Evolutionary conservation across 495 filamentous ascomycete species (phyloP).

Genomic region (Margaritispora aquatica): DNA sequence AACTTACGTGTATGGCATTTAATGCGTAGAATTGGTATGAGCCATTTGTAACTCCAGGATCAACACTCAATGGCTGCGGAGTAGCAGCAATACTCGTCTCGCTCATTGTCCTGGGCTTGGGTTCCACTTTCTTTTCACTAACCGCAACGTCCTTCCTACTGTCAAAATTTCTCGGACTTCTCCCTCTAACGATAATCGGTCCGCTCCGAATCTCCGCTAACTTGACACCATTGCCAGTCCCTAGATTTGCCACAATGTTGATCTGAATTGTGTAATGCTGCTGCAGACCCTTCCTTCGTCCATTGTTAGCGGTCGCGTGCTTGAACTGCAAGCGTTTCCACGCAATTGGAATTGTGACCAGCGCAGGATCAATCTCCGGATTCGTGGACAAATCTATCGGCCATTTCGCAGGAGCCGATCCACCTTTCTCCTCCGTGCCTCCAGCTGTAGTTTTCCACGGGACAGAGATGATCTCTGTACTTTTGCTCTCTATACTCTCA

Average conservation of each 20-base stretch:
- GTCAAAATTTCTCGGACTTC: slow-evolving; percentile 65
- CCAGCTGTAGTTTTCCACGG: slow-evolving; percentile 80
- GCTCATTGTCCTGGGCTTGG: slow-evolving; percentile 25
- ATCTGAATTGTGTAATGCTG: slow-evolving; percentile 66
- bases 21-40: slow-evolving; percentile 20
- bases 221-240: slow-evolving; percentile 50
- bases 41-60: slow-evolving; percentile 19
- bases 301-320: slow-evolving; percentile 83
- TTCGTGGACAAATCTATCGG: slow-evolving; percentile 67
- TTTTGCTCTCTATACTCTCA: slow-evolving; percentile 85
- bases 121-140: slow-evolving; percentile 34
- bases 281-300: slow-evolving; percentile 62
- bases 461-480: slow-evolving; percentile 86
- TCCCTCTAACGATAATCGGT: slow-evolving; percentile 61
- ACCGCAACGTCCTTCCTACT: slow-evolving; percentile 60
- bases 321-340: slow-evolving; percentile 94
- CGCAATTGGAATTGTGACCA: slow-evolving; percentile 70
- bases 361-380: slow-evolving; percentile 71
- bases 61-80: slow-evolving; percentile 13
- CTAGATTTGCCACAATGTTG: slow-evolving; percentile 52
- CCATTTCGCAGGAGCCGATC: slow-evolving; percentile 42
- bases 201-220: slow-evolving; percentile 57
- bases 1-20: slow-evolving; percentile 17
- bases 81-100: slow-evolving; percentile 10
- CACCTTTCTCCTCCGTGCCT: slow-evolving; percentile 39